Percentiles rank a stretch among this genome's conserved stretches.
phyloP scores from a whole-genome alignment of 257 asterid genomes.

The Solanum corneliomulleri region DNA sequence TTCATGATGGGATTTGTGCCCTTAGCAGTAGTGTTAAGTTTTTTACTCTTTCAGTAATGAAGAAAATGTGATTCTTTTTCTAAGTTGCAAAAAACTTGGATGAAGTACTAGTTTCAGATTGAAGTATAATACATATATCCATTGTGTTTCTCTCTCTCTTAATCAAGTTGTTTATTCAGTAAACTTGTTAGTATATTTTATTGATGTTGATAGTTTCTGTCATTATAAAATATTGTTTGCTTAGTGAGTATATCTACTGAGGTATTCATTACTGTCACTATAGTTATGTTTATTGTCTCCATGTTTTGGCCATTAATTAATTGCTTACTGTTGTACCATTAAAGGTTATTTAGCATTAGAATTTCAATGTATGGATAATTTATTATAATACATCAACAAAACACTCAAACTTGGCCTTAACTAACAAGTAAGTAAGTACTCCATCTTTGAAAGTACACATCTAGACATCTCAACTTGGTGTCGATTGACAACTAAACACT shows the following conservation, averaged over 20 bases:
- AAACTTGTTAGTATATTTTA: background rate
- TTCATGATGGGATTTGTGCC: conserved; percentile 1
- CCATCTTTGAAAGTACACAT: background rate
- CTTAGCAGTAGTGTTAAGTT: conserved; percentile 1
- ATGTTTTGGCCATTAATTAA: conserved; percentile 1
- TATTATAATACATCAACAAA: background rate
- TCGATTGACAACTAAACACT: background rate
- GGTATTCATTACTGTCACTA: conserved; percentile 2
- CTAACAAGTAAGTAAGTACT: background rate
- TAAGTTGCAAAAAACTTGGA: background rate
- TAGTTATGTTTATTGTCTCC: conserved; percentile 1
- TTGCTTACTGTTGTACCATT: background rate
- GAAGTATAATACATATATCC: background rate
- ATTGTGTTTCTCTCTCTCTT: conserved; percentile 2
- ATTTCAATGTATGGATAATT: background rate
- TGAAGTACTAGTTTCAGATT: background rate
- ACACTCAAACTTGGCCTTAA: background rate
- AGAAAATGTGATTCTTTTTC: conserved; percentile 2
- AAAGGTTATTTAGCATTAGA: background rate
- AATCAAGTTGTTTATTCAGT: conserved; percentile 3
- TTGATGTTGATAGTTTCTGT: conserved; percentile 3
- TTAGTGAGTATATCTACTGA: background rate
- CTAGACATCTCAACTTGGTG: background rate
- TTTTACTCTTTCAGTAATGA: conserved; percentile 5
- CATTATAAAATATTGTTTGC: background rate